phyloP scores from a whole-genome alignment of 176 grass and related monocot genomes.

The Eleusine indica region DNA sequence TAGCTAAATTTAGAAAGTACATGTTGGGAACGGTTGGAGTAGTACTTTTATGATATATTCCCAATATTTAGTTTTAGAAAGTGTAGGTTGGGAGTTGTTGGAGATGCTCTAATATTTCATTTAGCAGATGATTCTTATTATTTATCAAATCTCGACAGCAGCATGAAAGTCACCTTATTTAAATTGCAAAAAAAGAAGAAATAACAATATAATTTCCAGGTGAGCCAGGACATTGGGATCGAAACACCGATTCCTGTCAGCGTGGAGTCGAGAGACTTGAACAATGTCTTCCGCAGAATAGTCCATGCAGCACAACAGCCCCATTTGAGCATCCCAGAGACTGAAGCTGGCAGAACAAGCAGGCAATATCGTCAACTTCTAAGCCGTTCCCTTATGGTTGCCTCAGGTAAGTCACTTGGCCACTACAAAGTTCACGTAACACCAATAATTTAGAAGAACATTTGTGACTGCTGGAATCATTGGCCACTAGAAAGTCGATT shows the following conservation, averaged over 20 bases:
- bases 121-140: not conserved
- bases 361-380: slow-evolving; percentile 83
- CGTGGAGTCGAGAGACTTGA: slow-evolving; percentile 80
- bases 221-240: slow-evolving; percentile 88
- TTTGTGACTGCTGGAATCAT: too few species aligned
- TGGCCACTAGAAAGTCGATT: too few species aligned
- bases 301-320: slow-evolving; percentile 66
- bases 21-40: too few species aligned
- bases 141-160: not conserved
- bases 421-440: not conserved
- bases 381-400: slow-evolving; percentile 89
- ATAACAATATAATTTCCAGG: slow-evolving; percentile 49
- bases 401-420: slow-evolving; percentile 61
- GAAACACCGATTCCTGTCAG: slow-evolving; percentile 93
- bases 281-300: slow-evolving; percentile 79
- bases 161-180: not conserved
- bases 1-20: too few species aligned
- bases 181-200: not conserved
- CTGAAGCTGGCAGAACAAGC: slow-evolving; percentile 85
- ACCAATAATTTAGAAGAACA: not conserved
- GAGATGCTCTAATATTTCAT: too few species aligned
- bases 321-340: slow-evolving; percentile 97
- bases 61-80: too few species aligned
- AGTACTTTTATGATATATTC: too few species aligned
- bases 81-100: too few species aligned